Conservation (phyloP, 1,284 basidiomycete species). For the Tremellales sp. region DNA sequence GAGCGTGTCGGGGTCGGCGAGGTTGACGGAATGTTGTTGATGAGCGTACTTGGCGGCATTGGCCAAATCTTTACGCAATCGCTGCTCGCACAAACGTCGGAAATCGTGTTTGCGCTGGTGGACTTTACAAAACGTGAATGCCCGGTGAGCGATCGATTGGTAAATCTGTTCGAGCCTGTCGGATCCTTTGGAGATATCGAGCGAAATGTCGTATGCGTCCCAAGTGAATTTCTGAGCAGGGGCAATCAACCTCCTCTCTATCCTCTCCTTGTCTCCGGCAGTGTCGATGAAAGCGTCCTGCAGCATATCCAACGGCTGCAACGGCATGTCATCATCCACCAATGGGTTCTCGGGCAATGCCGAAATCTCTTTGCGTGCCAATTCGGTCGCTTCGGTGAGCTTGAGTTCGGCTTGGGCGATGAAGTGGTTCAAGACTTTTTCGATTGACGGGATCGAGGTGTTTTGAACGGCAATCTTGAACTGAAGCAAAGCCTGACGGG, state of each 20-base stretch:
- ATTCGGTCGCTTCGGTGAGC: conserved; percentile 79
- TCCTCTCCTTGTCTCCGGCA: conserved; percentile 85
- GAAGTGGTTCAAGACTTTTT: conserved; percentile 85
- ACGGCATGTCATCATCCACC: conserved; percentile 40
- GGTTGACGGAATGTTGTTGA: conserved; percentile 96
- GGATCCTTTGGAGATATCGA: conserved; percentile 97
- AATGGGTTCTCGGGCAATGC: conserved; percentile 63
- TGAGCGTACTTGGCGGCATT: conserved; percentile 95
- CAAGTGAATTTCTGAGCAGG: conserved; percentile 98
- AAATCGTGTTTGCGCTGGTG: conserved; percentile 97
- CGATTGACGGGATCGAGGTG: conserved; percentile 84
- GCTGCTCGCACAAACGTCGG: conserved; percentile 90
- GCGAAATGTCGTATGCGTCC: conserved; percentile 95
- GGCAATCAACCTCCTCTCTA: conserved; percentile 90
- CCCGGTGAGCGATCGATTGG: conserved; percentile 94
- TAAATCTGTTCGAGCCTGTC: conserved; percentile 90
- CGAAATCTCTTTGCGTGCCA: conserved; percentile 65
- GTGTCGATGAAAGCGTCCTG: conserved; percentile 44
- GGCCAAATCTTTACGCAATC: conserved; percentile 83
- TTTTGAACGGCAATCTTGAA: conserved; percentile 97
- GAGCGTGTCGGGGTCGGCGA: conserved; percentile 91
- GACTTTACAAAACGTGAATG: conserved; percentile 93
- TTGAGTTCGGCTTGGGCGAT: conserved; percentile 83
- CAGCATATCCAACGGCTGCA: conserved; percentile 45
- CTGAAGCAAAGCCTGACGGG: conserved; percentile 86